Conservation (phyloP, 2,329 filamentous ascomycete genomes). For the Shiraia sp. region DNA sequence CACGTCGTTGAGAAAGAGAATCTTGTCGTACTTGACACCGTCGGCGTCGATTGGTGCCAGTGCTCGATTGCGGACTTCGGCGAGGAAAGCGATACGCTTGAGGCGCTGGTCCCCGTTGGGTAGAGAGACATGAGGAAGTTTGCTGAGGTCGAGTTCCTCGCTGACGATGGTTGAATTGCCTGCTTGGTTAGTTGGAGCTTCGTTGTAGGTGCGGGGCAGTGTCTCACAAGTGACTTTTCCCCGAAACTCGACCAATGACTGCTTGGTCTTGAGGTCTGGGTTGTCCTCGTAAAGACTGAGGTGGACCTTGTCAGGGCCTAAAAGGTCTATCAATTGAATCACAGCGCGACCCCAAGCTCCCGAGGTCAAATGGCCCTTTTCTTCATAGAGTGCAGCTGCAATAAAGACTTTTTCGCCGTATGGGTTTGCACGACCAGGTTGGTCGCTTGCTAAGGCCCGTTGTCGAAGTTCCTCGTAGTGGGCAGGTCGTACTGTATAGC, state of each 20-base stretch:
- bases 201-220: neutral
- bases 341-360: conserved; percentile 68
- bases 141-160: conserved; percentile 61
- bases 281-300: conserved; percentile 76
- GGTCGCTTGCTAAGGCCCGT: conserved; percentile 27
- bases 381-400: conserved; percentile 71
- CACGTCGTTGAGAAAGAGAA: conserved; percentile 70
- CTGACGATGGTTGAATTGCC: conserved; percentile 58
- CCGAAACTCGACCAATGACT: conserved; percentile 60
- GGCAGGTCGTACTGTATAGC: conserved; percentile 58
- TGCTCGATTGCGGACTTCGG: conserved; percentile 72
- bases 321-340: conserved; percentile 63
- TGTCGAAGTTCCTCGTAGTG: conserved; percentile 55
- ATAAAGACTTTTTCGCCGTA: conserved; percentile 72
- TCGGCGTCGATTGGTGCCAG: conserved; percentile 63
- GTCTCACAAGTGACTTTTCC: conserved; percentile 51
- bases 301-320: conserved; percentile 70
- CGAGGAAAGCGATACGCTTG: conserved; percentile 74
- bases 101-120: conserved; percentile 66
- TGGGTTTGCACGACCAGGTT: conserved; percentile 53
- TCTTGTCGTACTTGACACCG: conserved; percentile 61
- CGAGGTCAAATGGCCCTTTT: conserved; percentile 60
- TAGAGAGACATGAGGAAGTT: conserved; percentile 62
- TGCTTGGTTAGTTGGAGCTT: conserved; percentile 20
- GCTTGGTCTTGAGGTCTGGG: conserved; percentile 59